phyloP scores from a whole-genome alignment of 2,329 filamentous ascomycete species.

The Stagonosporopsis rhizophila region DNA sequence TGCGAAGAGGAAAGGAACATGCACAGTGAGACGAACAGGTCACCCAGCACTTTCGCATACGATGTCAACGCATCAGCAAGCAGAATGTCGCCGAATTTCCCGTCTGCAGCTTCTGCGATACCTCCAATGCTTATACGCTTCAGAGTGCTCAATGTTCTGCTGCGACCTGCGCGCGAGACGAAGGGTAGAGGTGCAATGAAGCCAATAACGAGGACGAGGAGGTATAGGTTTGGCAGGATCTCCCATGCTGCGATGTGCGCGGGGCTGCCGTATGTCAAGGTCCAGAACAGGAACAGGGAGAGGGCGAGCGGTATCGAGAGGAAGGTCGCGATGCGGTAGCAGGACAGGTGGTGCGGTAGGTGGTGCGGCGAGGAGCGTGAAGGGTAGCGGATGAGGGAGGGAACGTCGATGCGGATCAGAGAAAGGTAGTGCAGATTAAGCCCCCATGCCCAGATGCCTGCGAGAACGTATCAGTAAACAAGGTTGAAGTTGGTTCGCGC shows the following conservation, averaged over 20 bases:
- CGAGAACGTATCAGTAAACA: background rate
- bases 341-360: constrained; percentile 77
- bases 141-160: constrained; percentile 76
- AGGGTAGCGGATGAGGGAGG: constrained; percentile 85
- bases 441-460: constrained; percentile 95
- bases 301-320: constrained; percentile 74
- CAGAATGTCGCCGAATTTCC: constrained; percentile 93
- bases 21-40: constrained; percentile 86
- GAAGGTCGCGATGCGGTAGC: constrained; percentile 82
- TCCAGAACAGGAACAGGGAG: constrained; percentile 85
- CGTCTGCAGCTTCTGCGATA: constrained; percentile 82
- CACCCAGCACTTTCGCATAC: constrained; percentile 90
- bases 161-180: constrained; percentile 73
- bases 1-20: constrained; percentile 81
- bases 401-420: constrained; percentile 82
- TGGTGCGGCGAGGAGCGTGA: constrained; percentile 73
- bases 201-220: constrained; percentile 72
- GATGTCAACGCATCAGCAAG: constrained; percentile 94
- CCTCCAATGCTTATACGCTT: constrained; percentile 83
- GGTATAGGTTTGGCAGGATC: constrained; percentile 84
- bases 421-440: constrained; percentile 88
- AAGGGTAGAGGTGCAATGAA: constrained; percentile 77
- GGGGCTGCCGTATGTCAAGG: constrained; percentile 73
- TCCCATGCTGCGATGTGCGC: constrained; percentile 78
- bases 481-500: too few relatives aligned